phyloP scores from a whole-genome alignment of 768 basidiomycete species.

The Clitopilus passeckerianus region DNA sequence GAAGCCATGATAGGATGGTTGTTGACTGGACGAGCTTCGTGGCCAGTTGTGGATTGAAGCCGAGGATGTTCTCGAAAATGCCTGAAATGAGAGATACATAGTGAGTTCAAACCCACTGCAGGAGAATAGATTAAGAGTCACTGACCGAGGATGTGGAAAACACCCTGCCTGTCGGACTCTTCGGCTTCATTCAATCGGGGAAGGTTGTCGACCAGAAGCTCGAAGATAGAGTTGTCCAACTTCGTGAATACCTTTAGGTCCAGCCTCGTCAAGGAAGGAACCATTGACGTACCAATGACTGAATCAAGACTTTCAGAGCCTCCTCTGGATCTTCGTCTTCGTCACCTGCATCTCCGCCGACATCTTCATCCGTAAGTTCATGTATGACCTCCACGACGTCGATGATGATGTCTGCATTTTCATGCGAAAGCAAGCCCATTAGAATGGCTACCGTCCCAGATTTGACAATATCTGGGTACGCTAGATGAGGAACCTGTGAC shows the following conservation, averaged over 20 bases:
- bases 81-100: conserved; percentile 35
- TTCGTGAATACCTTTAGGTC: conserved; percentile 21
- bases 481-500: conserved; percentile 74
- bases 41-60: conserved; percentile 77
- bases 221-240: conserved; percentile 81
- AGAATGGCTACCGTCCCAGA: conserved; percentile 68
- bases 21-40: conserved; percentile 70
- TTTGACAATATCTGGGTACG: conserved; percentile 87
- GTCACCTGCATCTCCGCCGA: conserved; percentile 72
- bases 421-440: conserved; percentile 86
- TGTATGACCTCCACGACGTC: conserved; percentile 90
- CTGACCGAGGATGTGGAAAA: conserved; percentile 88
- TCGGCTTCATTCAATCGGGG: conserved; percentile 85
- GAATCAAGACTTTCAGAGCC: conserved; percentile 70
- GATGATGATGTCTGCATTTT: conserved; percentile 96
- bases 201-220: conserved; percentile 87
- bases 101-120: conserved; percentile 2
- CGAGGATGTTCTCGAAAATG: conserved; percentile 89
- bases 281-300: conserved; percentile 60
- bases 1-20: conserved; percentile 70
- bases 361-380: conserved; percentile 96
- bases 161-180: conserved; percentile 86
- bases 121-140: not conserved
- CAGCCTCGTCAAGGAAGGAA: conserved; percentile 1
- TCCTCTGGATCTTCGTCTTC: conserved; percentile 63